phyloP scores from a whole-genome alignment of 306 rosid species.

The Gillenia trifoliata region DNA sequence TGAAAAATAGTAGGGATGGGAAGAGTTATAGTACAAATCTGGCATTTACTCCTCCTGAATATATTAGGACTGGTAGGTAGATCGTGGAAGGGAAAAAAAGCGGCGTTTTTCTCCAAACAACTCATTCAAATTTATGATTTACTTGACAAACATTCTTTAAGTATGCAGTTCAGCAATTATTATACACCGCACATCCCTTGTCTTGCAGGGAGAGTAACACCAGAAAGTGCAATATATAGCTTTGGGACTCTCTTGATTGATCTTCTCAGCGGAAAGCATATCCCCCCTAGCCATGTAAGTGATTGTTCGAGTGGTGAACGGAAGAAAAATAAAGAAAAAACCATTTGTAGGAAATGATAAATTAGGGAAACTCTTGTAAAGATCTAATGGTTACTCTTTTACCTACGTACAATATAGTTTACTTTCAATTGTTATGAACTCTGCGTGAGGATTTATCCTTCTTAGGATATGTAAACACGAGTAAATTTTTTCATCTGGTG shows the following conservation, averaged over 20 bases:
- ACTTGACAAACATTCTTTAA: not conserved
- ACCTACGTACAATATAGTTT: not conserved
- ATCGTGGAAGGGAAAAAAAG: conserved; percentile 43
- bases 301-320: conserved; percentile 1
- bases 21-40: conserved; percentile 6
- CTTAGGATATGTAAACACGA: not conserved
- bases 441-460: conserved; percentile 4
- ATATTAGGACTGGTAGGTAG: conserved; percentile 67
- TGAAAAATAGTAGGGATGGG: not conserved
- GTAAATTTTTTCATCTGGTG: conserved; percentile 20
- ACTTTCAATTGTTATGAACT: not conserved
- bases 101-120: conserved; percentile 28
- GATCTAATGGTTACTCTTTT: not conserved
- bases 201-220: conserved; percentile 58
- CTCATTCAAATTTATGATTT: not conserved
- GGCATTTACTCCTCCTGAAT: conserved; percentile 88
- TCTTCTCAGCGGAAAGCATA: conserved; percentile 73
- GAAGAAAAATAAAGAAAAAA: not conserved
- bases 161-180: not conserved
- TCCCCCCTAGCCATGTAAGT: conserved; percentile 75
- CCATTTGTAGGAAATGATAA: not conserved
- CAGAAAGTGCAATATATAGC: conserved; percentile 74
- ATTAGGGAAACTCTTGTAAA: not conserved
- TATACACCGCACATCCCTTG: not conserved
- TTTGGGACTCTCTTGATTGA: conserved; percentile 78